Base-by-base conservation (phyloP, 2,329 filamentous ascomycete genomes). In the Fusarium udum region DNA sequence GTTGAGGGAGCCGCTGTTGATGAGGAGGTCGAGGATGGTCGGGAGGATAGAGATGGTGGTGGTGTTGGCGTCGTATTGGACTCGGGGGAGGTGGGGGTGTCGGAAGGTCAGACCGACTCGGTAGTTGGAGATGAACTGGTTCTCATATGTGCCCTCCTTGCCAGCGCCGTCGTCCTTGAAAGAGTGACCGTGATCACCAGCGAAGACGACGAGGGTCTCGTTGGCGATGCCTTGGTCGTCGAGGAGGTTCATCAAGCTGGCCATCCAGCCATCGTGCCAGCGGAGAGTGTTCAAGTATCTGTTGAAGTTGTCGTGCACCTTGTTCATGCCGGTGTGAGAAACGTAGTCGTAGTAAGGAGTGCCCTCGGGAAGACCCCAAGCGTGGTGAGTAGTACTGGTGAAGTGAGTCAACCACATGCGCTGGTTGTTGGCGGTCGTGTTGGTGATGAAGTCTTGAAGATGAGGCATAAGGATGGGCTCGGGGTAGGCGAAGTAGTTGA, bases 331-430 rank as follows among this genome's bases (percentile, higher is more conserved):
- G 2, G 77, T 65, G 7, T 77, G 76, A 3, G 72, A 67, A 13
- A 78, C 7, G 57, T 78, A 78, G 6, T 77, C 64, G 34, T 66
- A 58, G 6, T 56, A 60, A 3, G 80, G 75, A 45, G 78, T 74
- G 12, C 60, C 74, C 36, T 75, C 46, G 6, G 76, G 76, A 0
- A 70, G 67, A 40, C 67, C 73, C 76, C 76, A 82, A 5, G 80
- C 77, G 53, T 82, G 81, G 52, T 83, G 81, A 3, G 79, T 79
- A 20, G 80, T 82, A 63, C 81, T 82, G 7, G 82, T 83, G 12
- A 83, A 75, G 45, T 83, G 82, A 7, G 80, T 76, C 49, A 82
- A 69, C 67, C 81, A 83, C 26, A 82, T 74, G 31, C 82, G 78
- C 64, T 82, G 78, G 49, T 82, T 78, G 45, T 79, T 79, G 37